Evolutionary conservation across 768 basidiomycete species (phyloP).

Genomic region (Pleurotus eryngii): DNA sequence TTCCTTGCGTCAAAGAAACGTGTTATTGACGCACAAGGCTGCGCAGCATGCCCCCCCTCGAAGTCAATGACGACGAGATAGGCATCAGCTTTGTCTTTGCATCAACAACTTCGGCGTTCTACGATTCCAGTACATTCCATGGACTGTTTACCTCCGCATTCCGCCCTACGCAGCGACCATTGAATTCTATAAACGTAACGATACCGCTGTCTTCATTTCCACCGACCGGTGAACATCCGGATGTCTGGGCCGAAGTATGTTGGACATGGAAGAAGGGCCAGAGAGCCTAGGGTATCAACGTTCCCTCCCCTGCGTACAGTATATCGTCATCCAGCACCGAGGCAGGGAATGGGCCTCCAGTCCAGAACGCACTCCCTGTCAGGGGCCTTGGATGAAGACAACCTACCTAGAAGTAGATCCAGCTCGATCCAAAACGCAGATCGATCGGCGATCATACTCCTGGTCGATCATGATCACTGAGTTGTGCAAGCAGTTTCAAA

Average conservation of each 20-base stretch:
- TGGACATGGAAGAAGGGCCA: too few species aligned
- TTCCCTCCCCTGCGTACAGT: too few species aligned
- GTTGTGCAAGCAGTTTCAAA: not conserved
- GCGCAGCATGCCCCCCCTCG: not conserved
- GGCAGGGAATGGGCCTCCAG: not conserved
- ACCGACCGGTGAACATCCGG: not conserved
- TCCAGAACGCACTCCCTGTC: not conserved
- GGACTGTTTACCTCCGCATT: slow-evolving; percentile 5
- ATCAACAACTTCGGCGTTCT: not conserved
- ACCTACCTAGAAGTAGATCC: slow-evolving; percentile 1
- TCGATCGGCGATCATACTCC: slow-evolving; percentile 6
- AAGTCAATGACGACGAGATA: slow-evolving; percentile 1
- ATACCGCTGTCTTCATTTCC: not conserved
- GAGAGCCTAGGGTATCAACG: too few species aligned
- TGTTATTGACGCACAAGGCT: not conserved
- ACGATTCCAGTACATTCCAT: slow-evolving; percentile 4
- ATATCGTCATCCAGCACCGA: not conserved
- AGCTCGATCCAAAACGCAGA: not conserved
- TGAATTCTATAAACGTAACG: not conserved
- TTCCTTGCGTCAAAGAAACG: not conserved
- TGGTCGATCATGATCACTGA: not conserved
- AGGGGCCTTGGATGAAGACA: not conserved
- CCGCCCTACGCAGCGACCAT: not conserved
- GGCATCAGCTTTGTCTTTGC: not conserved
- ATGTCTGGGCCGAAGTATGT: not conserved